A percentile compares a stretch with the other conserved stretches of the same genome.
phyloP scores from a whole-genome alignment of 1,284 basidiomycete genomes.

The Agroathelia rolfsii region DNA sequence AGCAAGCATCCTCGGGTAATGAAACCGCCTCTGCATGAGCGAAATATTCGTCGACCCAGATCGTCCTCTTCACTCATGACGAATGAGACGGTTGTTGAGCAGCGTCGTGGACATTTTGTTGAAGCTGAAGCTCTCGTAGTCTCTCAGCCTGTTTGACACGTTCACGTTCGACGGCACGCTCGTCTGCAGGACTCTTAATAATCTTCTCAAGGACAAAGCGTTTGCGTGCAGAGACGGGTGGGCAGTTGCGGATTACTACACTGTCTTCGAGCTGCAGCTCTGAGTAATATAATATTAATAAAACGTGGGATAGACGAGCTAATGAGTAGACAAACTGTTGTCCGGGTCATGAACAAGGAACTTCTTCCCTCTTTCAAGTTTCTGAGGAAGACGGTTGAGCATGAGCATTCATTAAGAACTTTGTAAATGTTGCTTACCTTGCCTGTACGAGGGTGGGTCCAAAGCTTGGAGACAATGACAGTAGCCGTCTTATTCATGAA shows the following conservation, averaged over 20 bases:
- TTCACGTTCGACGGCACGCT: conserved; percentile 34
- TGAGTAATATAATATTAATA: conserved; percentile 18
- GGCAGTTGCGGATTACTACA: conserved; percentile 70
- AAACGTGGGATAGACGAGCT: conserved; percentile 3
- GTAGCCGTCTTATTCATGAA: conserved; percentile 77
- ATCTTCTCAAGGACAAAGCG: conserved; percentile 60
- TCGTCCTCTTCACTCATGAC: background rate
- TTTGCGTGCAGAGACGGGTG: conserved; percentile 67
- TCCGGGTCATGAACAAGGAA: conserved; percentile 63
- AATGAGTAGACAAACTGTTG: conserved; percentile 42
- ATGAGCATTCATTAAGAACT: conserved; percentile 4
- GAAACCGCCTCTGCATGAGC: no score
- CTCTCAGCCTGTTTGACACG: no score
- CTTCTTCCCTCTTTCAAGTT: conserved; percentile 64
- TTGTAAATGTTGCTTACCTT: conserved; percentile 58
- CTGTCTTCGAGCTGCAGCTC: conserved; percentile 56
- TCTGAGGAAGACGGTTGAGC: conserved; percentile 28
- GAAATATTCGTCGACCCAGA: background rate
- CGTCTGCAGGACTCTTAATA: conserved; percentile 53
- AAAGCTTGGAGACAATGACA: conserved; percentile 63
- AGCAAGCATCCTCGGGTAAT: no score
- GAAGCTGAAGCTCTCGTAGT: no score
- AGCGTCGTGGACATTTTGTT: no score
- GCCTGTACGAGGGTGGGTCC: conserved; percentile 57
- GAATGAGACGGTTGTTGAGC: conserved; percentile 1